Base-by-base conservation (phyloP, 495 filamentous ascomycete species). In the Hypoxylon trugodes region DNA sequence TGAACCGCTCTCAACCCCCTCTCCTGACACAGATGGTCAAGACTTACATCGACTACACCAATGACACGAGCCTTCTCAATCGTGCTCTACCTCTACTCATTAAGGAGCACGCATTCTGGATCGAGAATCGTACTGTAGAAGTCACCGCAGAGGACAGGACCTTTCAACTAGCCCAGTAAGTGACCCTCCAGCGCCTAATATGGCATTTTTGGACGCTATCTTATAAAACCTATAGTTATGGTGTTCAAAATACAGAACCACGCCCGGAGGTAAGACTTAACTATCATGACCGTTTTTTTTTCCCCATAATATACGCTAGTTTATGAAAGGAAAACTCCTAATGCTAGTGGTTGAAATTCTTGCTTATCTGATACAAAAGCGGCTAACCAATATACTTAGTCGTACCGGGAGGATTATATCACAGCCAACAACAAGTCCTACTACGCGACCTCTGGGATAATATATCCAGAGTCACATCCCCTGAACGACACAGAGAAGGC, bases 1-100 rank as follows among this genome's bases (percentile, higher is more conserved):
- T 80, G 10, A 78, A 82, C 61, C 70, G 80, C 18, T 81, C 78
- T 4, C 80, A 82, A 54, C 80, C 79, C 6, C 80, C 80, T 0
- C 61, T 82, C 33, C 65, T 82, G n/a, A 73, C 79, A 1, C 72
- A 74, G 65, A 82, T 82, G 80, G 76, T 82, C 35, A 75, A 74
- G 42, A 67, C 60, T 38, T 82, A 82, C 35, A 60, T 82, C 51
- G 75, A 82, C 24, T 67, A 82, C 52, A 81, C 80, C 46, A 80
- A 81, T 21, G 80, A 82, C 45, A 81, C 80, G 2, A 75, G 73
- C 61, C 76, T 82, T 18, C 63, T 82, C 4, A 62, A 73, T 25
- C 66, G 80, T 4, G 79, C 80, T 1, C 21, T 82, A 48, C 79
- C 79, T 13, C 71, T 81, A 3, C 58, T 82, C 16, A 73, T 81